These are phyloP conservation scores for Eimeria maxima DNA, from an alignment of 169 alveolate species.

Conservation along the genomic window DNA sequence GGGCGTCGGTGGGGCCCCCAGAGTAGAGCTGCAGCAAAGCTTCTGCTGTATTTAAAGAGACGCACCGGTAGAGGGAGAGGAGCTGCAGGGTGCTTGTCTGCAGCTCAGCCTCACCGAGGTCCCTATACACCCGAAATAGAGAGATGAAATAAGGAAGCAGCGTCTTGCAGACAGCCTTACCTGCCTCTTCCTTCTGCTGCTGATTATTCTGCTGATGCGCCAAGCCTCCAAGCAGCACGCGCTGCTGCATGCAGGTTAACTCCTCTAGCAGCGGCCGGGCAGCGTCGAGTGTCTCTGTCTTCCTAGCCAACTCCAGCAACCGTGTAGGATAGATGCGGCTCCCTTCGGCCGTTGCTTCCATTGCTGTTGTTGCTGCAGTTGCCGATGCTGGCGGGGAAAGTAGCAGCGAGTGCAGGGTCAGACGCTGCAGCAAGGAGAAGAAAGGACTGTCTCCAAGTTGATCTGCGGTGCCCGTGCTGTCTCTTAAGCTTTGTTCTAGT, in stretches of 20 bases:
- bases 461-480: not conserved
- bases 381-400: not conserved
- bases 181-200: not conserved
- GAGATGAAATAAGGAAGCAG: not conserved
- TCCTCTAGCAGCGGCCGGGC: conserved; percentile 40
- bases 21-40: too few species aligned
- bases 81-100: not conserved
- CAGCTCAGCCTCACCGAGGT: not conserved
- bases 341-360: not conserved
- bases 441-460: not conserved
- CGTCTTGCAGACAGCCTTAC: too few species aligned
- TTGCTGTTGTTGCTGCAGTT: not conserved
- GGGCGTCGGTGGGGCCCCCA: not conserved
- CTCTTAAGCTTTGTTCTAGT: not conserved
- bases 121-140: not conserved
- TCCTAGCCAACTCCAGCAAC: not conserved
- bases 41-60: not conserved
- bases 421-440: not conserved
- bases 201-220: too few species aligned
- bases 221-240: not conserved
- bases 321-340: not conserved
- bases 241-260: conserved; percentile 38
- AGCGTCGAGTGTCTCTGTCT: not conserved
- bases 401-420: not conserved
- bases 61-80: not conserved